A percentile compares a stretch with the other conserved stretches of the same genome.
Evolutionary conservation across 1,284 basidiomycete genomes (phyloP).

Genomic region (Coniferiporia sulphurascens): DNA sequence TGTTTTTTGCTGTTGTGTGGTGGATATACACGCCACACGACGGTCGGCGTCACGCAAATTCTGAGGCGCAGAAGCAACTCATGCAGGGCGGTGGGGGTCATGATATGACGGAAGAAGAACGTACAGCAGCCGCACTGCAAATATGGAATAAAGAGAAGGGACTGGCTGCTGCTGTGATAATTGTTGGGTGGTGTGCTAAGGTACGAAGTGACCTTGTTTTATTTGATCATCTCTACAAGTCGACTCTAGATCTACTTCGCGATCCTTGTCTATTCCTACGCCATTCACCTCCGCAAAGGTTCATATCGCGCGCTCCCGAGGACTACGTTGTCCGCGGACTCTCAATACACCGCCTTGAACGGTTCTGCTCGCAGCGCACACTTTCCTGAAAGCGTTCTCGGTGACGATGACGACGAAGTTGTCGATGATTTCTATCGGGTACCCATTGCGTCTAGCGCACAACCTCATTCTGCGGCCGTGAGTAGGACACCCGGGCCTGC

Average conservation of each 20-base stretch:
- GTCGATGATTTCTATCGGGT: slow-evolving; percentile 62
- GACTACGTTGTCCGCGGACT: slow-evolving; percentile 26
- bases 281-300: slow-evolving; percentile 86
- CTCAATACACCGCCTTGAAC: slow-evolving; percentile 27
- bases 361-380: slow-evolving; percentile 38
- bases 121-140: slow-evolving; percentile 63
- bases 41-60: slow-evolving; percentile 74
- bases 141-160: slow-evolving; percentile 93
- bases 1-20: slow-evolving; percentile 86
- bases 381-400: slow-evolving; percentile 41
- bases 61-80: slow-evolving; percentile 81
- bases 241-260: slow-evolving; percentile 85
- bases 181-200: slow-evolving; percentile 86
- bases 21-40: slow-evolving; percentile 92
- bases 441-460: slow-evolving; percentile 41
- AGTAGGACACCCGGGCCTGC: slow-evolving; percentile 23
- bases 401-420: slow-evolving; percentile 41
- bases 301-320: slow-evolving; percentile 83
- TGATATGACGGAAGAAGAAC: slow-evolving; percentile 58
- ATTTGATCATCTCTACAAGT: not conserved
- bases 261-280: slow-evolving; percentile 89
- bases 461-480: slow-evolving; percentile 14
- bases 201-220: slow-evolving; percentile 39
- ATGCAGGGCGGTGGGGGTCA: slow-evolving; percentile 51
- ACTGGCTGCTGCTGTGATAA: slow-evolving; percentile 71